Conservation (phyloP, 495 filamentous ascomycete species). For the Sordaria brevicollis region DNA sequence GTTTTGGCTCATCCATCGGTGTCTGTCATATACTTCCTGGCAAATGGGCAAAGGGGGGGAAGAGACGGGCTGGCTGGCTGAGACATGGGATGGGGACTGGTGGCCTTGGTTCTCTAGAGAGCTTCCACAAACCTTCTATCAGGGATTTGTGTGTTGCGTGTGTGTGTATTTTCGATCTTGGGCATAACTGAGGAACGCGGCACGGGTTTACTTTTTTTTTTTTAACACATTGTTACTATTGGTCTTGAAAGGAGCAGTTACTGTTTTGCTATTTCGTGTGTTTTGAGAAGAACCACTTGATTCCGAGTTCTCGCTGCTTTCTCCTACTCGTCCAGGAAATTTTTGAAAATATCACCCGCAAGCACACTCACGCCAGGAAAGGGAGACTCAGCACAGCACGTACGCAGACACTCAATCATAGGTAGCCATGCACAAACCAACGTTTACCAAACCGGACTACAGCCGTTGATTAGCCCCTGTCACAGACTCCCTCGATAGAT, state of each 20-base stretch:
- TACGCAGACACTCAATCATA: too few relatives aligned
- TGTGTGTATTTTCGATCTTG: constrained; percentile 23
- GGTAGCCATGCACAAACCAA: too few relatives aligned
- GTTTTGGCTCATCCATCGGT: neutral
- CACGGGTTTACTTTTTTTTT: constrained; percentile 2
- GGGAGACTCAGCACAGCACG: too few relatives aligned
- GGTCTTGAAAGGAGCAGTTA: neutral
- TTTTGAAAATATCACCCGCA: neutral
- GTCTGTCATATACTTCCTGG: neutral
- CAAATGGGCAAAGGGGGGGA: neutral
- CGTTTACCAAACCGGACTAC: too few relatives aligned
- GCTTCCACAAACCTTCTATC: neutral
- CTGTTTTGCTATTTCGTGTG: neutral
- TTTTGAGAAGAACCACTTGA: neutral
- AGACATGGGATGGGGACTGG: constrained; percentile 6
- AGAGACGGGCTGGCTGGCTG: neutral
- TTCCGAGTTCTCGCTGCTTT: constrained; percentile 1
- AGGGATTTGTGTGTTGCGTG: constrained; percentile 2
- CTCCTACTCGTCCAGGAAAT: neutral
- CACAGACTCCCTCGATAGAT: too few relatives aligned
- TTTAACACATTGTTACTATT: neutral
- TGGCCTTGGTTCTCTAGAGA: constrained; percentile 4
- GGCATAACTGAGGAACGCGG: constrained; percentile 17
- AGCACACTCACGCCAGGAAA: too few relatives aligned
- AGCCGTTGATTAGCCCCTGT: too few relatives aligned